A percentile compares a stretch with the other conserved stretches of the same genome.
These are phyloP conservation scores for Beauveria australis DNA, from an alignment of 2,329 filamentous ascomycete species.

Conservation along the genomic window DNA sequence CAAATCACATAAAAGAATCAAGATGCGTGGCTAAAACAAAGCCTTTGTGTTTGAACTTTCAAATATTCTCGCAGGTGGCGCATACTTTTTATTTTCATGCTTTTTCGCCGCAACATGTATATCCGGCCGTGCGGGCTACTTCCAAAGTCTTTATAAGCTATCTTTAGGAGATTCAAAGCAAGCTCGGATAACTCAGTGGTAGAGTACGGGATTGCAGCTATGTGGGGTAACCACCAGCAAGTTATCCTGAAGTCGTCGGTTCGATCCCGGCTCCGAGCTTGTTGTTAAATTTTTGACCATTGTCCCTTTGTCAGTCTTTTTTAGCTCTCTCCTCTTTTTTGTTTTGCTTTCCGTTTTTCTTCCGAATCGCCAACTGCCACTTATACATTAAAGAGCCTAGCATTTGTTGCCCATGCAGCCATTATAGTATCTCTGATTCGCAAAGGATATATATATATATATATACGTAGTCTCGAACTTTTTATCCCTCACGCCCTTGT, in stretches of 20 bases:
- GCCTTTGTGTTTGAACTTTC: no score
- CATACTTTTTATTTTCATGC: no score
- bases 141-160: not conserved
- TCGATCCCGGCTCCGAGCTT: slow-evolving; percentile 9
- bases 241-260: slow-evolving; percentile 15
- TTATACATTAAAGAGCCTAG: no score
- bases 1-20: no score
- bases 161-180: not conserved
- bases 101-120: no score
- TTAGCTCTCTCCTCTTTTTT: not conserved
- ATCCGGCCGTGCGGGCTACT: not conserved
- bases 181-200: slow-evolving; percentile 12
- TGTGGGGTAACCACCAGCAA: not conserved
- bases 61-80: no score
- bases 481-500: no score
- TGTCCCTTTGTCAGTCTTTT: not conserved
- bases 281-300: not conserved
- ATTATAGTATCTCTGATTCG: no score
- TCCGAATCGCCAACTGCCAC: not conserved
- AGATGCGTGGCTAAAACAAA: no score
- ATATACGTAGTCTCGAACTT: no score
- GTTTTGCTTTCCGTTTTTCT: not conserved
- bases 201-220: slow-evolving; percentile 11
- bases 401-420: no score
- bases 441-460: no score